Percentiles rank a stretch among this genome's conserved stretches.
Conservation (phyloP, 345 rosid species). For the Zanthoxylum bungeanum region DNA sequence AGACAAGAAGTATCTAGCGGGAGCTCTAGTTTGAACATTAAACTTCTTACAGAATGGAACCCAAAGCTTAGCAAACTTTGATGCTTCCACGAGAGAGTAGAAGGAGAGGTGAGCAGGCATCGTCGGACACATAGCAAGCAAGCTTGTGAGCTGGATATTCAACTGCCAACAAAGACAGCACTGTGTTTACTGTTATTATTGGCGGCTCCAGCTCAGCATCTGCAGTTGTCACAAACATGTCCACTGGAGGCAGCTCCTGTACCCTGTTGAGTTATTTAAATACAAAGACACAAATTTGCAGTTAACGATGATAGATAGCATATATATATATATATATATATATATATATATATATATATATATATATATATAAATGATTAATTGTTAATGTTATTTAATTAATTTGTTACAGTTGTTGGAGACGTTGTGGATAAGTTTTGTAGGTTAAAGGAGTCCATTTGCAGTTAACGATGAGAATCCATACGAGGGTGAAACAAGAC, state of each 20-base stretch:
- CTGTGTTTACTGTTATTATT: constrained; percentile 41
- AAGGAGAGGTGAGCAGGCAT: constrained; percentile 52
- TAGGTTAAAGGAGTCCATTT: constrained; percentile 53
- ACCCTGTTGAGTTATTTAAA: constrained; percentile 18
- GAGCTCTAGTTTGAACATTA: constrained; percentile 49
- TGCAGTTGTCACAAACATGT: too few relatives aligned
- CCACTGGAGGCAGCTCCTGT: constrained; percentile 47
- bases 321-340: too few relatives aligned
- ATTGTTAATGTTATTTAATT: background rate
- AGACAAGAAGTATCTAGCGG: constrained; percentile 48
- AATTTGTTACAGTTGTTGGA: constrained; percentile 29
- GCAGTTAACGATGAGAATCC: constrained; percentile 38
- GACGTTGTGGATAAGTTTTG: constrained; percentile 42
- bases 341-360: too few relatives aligned
- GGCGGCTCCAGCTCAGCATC: constrained; percentile 47
- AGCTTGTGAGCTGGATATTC: too few relatives aligned
- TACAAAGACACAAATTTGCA: background rate
- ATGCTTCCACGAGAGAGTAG: constrained; percentile 57
- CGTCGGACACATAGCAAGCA: constrained; percentile 49
- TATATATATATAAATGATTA: too few relatives aligned
- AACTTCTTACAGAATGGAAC: constrained; percentile 68
- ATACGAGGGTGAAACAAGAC: constrained; percentile 45
- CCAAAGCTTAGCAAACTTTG: constrained; percentile 60
- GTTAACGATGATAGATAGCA: too few relatives aligned
- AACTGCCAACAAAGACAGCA: constrained; percentile 50